Percentiles rank a stretch among this genome's conserved stretches.
Conservation (phyloP, 345 rosid genomes). For the Rhizophora mangle region DNA sequence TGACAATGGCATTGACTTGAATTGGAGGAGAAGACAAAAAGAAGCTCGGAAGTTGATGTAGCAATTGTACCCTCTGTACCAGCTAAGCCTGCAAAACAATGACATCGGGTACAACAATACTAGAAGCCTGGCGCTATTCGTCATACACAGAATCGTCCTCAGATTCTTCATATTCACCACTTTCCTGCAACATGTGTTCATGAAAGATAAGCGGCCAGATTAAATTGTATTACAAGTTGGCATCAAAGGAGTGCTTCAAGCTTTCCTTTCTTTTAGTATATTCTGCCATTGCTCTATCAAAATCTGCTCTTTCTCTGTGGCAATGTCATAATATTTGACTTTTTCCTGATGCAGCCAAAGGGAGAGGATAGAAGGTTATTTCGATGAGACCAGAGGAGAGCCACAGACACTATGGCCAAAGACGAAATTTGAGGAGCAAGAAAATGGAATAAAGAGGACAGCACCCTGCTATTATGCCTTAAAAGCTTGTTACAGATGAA, state of each 20-base stretch:
- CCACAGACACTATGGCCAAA: background rate
- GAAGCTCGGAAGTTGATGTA: slow-evolving; percentile 14
- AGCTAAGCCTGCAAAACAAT: slow-evolving; percentile 21
- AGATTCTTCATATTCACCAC: slow-evolving; percentile 53
- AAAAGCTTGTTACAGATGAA: too few species aligned
- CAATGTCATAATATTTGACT: slow-evolving; percentile 87
- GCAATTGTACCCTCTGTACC: slow-evolving; percentile 17
- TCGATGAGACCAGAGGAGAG: background rate
- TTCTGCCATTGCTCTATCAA: slow-evolving; percentile 67
- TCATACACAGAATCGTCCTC: slow-evolving; percentile 68
- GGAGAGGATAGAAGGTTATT: slow-evolving; percentile 8
- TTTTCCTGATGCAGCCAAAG: slow-evolving; percentile 54
- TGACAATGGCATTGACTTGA: too few species aligned
- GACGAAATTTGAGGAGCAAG: too few species aligned
- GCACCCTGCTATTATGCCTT: too few species aligned
- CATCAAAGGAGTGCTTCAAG: background rate
- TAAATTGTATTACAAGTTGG: slow-evolving; percentile 9
- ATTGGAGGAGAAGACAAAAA: background rate
- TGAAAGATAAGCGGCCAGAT: slow-evolving; percentile 8
- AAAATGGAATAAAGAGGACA: too few species aligned
- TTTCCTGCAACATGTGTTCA: slow-evolving; percentile 49
- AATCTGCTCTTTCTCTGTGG: slow-evolving; percentile 83
- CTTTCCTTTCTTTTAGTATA: slow-evolving; percentile 66
- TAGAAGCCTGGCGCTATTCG: slow-evolving; percentile 23
- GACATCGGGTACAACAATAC: slow-evolving; percentile 11